These are phyloP conservation scores for Ilex asprella DNA, from an alignment of 257 asterid species.

Conservation along the genomic window DNA sequence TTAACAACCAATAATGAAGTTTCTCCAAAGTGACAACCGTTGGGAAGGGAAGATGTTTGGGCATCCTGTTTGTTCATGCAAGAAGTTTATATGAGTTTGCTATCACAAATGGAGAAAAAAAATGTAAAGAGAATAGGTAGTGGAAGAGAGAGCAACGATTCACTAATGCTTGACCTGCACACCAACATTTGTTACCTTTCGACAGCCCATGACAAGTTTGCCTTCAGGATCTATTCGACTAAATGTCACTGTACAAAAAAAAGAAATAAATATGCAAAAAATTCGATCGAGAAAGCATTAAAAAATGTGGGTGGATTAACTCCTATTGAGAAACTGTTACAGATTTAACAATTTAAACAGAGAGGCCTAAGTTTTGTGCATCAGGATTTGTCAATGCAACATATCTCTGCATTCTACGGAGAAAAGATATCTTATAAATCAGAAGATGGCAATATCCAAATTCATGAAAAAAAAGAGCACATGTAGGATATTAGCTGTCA, in stretches of 20 bases:
- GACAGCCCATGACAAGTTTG: constrained; percentile 90
- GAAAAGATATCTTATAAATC: too few species aligned
- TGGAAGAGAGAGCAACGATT: constrained; percentile 6
- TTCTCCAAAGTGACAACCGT: constrained; percentile 50
- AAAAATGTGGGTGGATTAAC: not conserved
- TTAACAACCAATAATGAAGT: constrained; percentile 44
- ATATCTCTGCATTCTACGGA: too few species aligned
- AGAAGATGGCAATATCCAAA: too few species aligned
- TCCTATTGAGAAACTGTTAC: too few species aligned
- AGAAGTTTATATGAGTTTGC: constrained; percentile 10
- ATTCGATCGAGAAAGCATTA: not conserved
- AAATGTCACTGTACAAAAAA: constrained; percentile 51
- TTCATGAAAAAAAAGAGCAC: too few species aligned
- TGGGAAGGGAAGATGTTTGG: constrained; percentile 29
- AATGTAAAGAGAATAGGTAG: not conserved
- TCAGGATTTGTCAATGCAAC: too few species aligned
- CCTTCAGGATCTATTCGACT: constrained; percentile 86
- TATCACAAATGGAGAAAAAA: not conserved
- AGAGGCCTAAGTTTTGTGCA: too few species aligned
- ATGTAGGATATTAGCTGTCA: too few species aligned
- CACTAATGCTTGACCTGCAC: constrained; percentile 43
- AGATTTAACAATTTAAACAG: too few species aligned
- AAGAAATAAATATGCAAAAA: not conserved
- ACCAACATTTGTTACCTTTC: constrained; percentile 64
- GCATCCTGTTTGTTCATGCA: constrained; percentile 46